These are phyloP conservation scores for Paspalum vaginatum DNA, from an alignment of 176 grass and related monocot genomes.

Conservation along the genomic window DNA sequence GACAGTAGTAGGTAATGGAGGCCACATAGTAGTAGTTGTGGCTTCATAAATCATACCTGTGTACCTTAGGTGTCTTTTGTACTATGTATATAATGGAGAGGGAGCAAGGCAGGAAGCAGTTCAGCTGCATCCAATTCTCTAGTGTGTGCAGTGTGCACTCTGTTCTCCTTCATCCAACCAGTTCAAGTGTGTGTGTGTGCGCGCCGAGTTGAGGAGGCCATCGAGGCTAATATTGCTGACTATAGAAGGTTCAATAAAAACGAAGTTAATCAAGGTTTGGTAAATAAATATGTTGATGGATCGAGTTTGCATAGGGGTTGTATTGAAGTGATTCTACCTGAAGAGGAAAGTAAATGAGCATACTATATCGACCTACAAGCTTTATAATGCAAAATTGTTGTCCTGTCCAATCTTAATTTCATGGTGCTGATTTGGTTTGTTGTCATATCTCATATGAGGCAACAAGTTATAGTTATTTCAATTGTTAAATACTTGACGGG, in stretches of 20 bases:
- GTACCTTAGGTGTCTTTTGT: too few species aligned
- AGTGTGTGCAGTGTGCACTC: too few species aligned
- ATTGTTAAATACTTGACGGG: conserved; percentile 32
- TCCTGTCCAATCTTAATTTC: conserved; percentile 30
- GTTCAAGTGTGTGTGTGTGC: too few species aligned
- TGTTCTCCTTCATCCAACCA: too few species aligned
- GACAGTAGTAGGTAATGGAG: too few species aligned
- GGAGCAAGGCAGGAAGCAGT: too few species aligned
- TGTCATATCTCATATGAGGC: conserved; percentile 6
- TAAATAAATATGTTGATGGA: neutral
- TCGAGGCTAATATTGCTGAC: too few species aligned
- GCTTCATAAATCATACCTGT: too few species aligned
- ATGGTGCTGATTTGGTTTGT: conserved; percentile 14
- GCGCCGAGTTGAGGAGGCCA: too few species aligned
- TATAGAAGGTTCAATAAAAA: neutral
- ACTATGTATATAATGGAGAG: too few species aligned
- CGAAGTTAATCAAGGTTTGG: neutral
- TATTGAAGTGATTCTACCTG: conserved; percentile 4
- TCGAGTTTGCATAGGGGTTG: conserved; percentile 7
- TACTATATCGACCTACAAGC: neutral
- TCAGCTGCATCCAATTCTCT: too few species aligned
- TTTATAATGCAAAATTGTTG: conserved; percentile 2
- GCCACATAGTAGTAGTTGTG: too few species aligned
- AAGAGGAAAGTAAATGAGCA: neutral
- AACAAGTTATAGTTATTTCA: conserved; percentile 4